Conservation (phyloP, 768 basidiomycete genomes). For the Russula sp. region DNA sequence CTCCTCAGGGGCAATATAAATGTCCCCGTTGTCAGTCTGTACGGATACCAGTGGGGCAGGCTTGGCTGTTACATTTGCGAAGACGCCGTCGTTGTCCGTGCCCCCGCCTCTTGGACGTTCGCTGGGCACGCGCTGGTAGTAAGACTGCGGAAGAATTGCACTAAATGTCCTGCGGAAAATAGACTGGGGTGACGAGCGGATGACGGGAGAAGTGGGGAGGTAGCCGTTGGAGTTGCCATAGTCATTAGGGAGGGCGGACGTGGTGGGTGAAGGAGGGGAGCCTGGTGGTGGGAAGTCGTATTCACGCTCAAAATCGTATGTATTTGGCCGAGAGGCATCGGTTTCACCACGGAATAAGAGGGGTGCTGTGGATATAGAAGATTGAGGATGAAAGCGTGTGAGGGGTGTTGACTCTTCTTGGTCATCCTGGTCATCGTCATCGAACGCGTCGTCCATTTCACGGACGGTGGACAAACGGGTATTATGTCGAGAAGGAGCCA, state of each 20-base stretch:
- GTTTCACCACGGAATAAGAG: conserved; percentile 31
- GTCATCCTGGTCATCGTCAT: conserved; percentile 54
- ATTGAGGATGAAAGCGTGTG: conserved; percentile 34
- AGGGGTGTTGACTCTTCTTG: conserved; percentile 41
- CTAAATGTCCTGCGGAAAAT: conserved; percentile 60
- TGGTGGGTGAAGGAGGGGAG: conserved; percentile 63
- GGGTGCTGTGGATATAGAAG: conserved; percentile 36
- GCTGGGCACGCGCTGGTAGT: conserved; percentile 57
- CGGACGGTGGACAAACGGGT: conserved; percentile 47
- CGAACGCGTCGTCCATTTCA: conserved; percentile 80
- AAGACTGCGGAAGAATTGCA: conserved; percentile 63
- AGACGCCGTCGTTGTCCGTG: conserved; percentile 88
- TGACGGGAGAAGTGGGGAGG: conserved; percentile 51
- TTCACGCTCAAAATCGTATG: conserved; percentile 79
- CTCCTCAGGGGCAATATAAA: conserved; percentile 73
- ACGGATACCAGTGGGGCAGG: conserved; percentile 52
- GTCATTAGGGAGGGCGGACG: conserved; percentile 59
- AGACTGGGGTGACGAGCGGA: conserved; percentile 42
- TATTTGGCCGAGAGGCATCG: conserved; percentile 37
- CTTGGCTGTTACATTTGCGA: conserved; percentile 91
- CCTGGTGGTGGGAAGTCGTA: conserved; percentile 78
- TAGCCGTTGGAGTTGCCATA: conserved; percentile 71
- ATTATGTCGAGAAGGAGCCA: conserved; percentile 51
- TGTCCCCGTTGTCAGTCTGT: conserved; percentile 52
- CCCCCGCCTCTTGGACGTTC: conserved; percentile 57